Conservation (phyloP, 2,329 filamentous ascomycete species). For the Talaromyces funiculosus region DNA sequence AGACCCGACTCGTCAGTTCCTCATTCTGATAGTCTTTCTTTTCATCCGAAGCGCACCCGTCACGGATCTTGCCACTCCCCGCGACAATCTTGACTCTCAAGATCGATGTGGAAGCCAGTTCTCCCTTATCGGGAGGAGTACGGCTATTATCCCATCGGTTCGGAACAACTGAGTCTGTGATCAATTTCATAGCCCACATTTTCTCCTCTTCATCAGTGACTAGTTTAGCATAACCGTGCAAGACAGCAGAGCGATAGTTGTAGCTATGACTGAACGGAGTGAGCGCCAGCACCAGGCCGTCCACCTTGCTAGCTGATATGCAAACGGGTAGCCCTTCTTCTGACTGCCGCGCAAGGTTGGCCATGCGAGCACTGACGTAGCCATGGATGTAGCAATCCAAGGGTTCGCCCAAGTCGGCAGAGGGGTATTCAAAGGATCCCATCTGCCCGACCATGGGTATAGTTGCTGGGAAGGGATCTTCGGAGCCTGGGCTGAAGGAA, state of each 20-base stretch:
- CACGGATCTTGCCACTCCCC: constrained; percentile 70
- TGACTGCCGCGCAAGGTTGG: constrained; percentile 54
- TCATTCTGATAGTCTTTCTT: constrained; percentile 47
- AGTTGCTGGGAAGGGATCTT: constrained; percentile 66
- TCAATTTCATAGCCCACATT: constrained; percentile 68
- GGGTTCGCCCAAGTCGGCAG: constrained; percentile 56
- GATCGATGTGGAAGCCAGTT: constrained; percentile 70
- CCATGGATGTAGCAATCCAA: constrained; percentile 78
- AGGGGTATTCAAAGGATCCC: constrained; percentile 63
- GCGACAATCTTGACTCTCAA: constrained; percentile 62
- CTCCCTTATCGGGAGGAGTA: constrained; percentile 63
- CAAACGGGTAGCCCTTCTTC: constrained; percentile 61
- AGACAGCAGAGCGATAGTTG: constrained; percentile 75
- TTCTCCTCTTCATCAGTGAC: constrained; percentile 67
- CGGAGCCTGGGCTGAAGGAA: constrained; percentile 61
- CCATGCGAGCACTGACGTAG: constrained; percentile 72
- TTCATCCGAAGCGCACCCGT: constrained; percentile 59
- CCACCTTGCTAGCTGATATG: constrained; percentile 66
- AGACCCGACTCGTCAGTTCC: constrained; percentile 47
- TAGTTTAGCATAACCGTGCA: constrained; percentile 67
- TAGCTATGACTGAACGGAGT: constrained; percentile 77
- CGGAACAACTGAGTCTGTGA: constrained; percentile 68
- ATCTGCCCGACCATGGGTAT: constrained; percentile 84
- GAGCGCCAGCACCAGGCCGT: constrained; percentile 73
- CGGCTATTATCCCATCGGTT: constrained; percentile 65